phyloP scores from a whole-genome alignment of 768 basidiomycete genomes.

The Mycena leptocephala region DNA sequence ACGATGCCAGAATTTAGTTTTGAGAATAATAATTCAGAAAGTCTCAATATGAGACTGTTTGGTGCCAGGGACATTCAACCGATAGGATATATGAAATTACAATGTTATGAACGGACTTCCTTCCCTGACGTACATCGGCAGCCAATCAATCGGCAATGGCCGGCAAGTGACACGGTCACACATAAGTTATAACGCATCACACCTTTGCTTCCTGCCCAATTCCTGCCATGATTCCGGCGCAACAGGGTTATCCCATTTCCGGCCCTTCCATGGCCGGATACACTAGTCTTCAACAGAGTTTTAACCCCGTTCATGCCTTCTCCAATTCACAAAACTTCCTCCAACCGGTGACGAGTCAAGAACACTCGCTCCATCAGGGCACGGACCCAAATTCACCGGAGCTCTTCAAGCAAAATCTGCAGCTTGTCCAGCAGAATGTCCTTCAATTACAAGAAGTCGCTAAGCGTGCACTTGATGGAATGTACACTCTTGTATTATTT shows the following conservation, averaged over 20 bases:
- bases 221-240: conserved; percentile 20
- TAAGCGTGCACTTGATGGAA: conserved; percentile 63
- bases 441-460: conserved; percentile 65
- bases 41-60: too few species aligned
- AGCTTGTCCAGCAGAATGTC: conserved; percentile 64
- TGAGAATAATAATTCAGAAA: too few species aligned
- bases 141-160: too few species aligned
- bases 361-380: conserved; percentile 45
- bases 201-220: not conserved
- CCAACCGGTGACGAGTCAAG: conserved; percentile 16
- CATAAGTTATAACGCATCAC: too few species aligned
- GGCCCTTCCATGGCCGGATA: conserved; percentile 15
- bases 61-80: too few species aligned
- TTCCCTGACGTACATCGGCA: too few species aligned
- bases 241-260: conserved; percentile 5
- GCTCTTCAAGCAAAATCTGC: conserved; percentile 73
- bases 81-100: too few species aligned
- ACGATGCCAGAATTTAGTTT: too few species aligned
- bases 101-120: too few species aligned
- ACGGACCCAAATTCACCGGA: conserved; percentile 74
- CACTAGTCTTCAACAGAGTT: not conserved
- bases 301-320: not conserved
- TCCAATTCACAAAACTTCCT: not conserved
- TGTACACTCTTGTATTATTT: conserved; percentile 57
- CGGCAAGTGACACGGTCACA: not conserved